These are phyloP conservation scores for Lablab purpureus DNA, from an alignment of 306 rosid genomes.

Conservation along the genomic window DNA sequence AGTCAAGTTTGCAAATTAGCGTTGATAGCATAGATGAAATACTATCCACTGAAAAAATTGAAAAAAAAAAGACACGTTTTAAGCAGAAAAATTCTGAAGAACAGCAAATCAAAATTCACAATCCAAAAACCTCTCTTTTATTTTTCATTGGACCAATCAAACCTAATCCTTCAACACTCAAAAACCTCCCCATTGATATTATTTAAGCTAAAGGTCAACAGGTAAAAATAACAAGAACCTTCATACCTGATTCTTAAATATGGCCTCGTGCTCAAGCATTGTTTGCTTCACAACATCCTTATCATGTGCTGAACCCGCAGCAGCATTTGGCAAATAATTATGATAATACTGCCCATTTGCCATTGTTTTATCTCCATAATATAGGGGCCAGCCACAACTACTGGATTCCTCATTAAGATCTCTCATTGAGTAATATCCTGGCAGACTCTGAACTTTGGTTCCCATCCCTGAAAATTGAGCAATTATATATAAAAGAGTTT, in stretches of 20 bases:
- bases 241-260: constrained; percentile 84
- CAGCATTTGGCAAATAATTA: constrained; percentile 57
- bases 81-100: constrained; percentile 28
- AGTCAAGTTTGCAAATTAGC: constrained; percentile 26
- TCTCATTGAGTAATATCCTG: constrained; percentile 83
- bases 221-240: constrained; percentile 15
- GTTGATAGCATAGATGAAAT: constrained; percentile 30
- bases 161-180: neutral
- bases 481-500: constrained; percentile 30
- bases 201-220: constrained; percentile 1
- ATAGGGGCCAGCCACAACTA: constrained; percentile 85
- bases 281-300: constrained; percentile 75
- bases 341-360: constrained; percentile 71
- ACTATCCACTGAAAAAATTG: constrained; percentile 36
- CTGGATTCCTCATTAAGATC: constrained; percentile 96
- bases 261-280: constrained; percentile 90
- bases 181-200: constrained; percentile 23
- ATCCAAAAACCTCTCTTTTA: neutral
- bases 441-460: constrained; percentile 89
- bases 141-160: constrained; percentile 8
- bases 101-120: constrained; percentile 10
- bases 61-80: constrained; percentile 11
- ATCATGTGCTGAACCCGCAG: constrained; percentile 63
- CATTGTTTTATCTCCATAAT: constrained; percentile 67
- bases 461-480: constrained; percentile 81